Base-by-base conservation (phyloP, 1,284 basidiomycete genomes). In the Melampsora americana region DNA sequence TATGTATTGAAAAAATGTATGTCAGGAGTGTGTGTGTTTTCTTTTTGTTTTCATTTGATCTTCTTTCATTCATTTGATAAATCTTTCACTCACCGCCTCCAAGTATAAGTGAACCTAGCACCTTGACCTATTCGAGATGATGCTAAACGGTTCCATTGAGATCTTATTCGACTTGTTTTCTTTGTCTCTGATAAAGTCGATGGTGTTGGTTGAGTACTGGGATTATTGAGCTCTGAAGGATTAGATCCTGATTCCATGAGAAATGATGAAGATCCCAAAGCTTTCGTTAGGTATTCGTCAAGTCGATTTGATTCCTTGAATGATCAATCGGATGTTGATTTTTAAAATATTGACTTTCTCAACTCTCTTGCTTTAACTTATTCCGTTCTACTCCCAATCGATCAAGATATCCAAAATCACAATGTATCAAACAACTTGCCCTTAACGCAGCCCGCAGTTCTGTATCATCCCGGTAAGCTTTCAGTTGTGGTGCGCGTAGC, bases 141-240 rank as follows among this genome's bases (percentile, higher is more conserved):
- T 46, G 72, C 44, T 28, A 74, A 56, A 18, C 72, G 62, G 48
- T 67, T 74, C 72, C 72, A 74, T 61, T 44, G 62, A 39, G 64
- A 28, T 30, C 53, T 28, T 12, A 74, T 12, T 28, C 32, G 64
- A 35, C 56, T 56, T 66, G 39, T 26, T 18, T 67, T 60, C 46
- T 20, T 53, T 1, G 50, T 53, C 6, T 12, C 53, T 23, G n/a
- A 7, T 56, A 20, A 14, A 23, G 20, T 56, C n/a, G 48, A 18
- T 42, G 30, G 53, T 5, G 62, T 23, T 14, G 72, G 56, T 50
- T 61, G 42, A 26, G 64, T 39, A 56, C n/a, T n/a, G 53, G 53
- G 46, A n/a, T n/a, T 42, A 28, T 5, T 56, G 16, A 20, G 53
- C 53, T 56, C 53, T 56, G 53, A 7, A 28, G 53, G 53, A 12